Evolutionary conservation across 805 yeast genomes (phyloP).

Genomic region (Pichia scutulata): DNA sequence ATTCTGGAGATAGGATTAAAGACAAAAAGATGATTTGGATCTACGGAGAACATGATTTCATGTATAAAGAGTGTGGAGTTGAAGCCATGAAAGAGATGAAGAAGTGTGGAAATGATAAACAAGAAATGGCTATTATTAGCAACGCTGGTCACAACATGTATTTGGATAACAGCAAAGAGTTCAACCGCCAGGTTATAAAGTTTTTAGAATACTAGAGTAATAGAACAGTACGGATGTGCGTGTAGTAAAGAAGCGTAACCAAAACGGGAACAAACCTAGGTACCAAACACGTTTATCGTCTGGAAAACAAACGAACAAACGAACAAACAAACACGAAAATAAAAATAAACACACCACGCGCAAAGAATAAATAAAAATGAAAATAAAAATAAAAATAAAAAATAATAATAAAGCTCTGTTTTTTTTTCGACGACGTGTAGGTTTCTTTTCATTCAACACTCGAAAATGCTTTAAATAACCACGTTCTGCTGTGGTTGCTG

Average conservation of each 20-base stretch:
- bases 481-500: background rate
- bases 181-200: constrained; percentile 38
- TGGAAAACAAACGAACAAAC: no score
- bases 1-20: constrained; percentile 17
- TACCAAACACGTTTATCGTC: no score
- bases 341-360: no score
- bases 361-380: background rate
- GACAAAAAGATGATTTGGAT: constrained; percentile 34
- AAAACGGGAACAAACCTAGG: no score
- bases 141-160: constrained; percentile 73
- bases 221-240: no score
- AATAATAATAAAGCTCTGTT: no score
- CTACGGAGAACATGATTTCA: constrained; percentile 71
- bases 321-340: no score
- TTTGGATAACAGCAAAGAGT: constrained; percentile 51
- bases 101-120: constrained; percentile 13
- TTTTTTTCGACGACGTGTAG: background rate
- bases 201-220: constrained; percentile 28
- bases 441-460: background rate
- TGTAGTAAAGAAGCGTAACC: no score
- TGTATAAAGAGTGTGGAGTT: constrained; percentile 57
- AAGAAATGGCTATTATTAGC: constrained; percentile 35
- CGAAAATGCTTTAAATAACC: background rate
- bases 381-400: background rate
- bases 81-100: constrained; percentile 30